phyloP scores from a whole-genome alignment of 257 asterid genomes.

The Nicotiana attenuata region DNA sequence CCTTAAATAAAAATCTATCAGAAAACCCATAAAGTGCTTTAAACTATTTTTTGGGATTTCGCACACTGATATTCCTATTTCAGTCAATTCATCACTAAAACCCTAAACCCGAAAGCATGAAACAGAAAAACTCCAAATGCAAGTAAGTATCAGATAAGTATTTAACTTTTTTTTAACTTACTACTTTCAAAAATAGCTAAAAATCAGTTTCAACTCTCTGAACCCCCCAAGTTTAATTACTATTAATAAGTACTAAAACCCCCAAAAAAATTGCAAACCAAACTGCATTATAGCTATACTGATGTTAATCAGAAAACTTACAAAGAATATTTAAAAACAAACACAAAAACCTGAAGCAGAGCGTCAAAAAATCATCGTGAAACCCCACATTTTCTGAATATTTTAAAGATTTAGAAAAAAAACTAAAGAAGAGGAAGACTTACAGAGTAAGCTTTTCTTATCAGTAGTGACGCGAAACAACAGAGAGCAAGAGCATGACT shows the following conservation, averaged over 20 bases:
- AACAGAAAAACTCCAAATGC: conserved; percentile 1
- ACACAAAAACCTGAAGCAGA: not conserved
- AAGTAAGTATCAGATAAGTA: not conserved
- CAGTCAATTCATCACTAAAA: not conserved
- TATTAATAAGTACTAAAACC: not conserved
- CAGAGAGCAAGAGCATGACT: no score
- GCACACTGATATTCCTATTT: not conserved
- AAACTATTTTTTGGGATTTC: not conserved
- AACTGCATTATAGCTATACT: not conserved
- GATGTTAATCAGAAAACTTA: not conserved
- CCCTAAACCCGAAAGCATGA: not conserved
- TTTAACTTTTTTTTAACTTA: not conserved
- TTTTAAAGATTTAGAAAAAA: not conserved
- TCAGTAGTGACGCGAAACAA: no score
- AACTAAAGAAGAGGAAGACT: not conserved
- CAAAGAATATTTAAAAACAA: not conserved
- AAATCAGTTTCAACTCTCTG: not conserved
- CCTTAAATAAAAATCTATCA: not conserved
- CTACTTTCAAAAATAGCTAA: not conserved
- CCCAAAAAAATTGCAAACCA: not conserved
- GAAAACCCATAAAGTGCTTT: not conserved
- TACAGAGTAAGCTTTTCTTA: not conserved
- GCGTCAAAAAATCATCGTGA: not conserved
- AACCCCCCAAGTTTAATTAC: not conserved
- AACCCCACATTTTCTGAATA: not conserved